A percentile compares a stretch with the other conserved stretches of the same genome.
Evolutionary conservation across 345 rosid genomes (phyloP).

Genomic region (Populus davidiana): DNA sequence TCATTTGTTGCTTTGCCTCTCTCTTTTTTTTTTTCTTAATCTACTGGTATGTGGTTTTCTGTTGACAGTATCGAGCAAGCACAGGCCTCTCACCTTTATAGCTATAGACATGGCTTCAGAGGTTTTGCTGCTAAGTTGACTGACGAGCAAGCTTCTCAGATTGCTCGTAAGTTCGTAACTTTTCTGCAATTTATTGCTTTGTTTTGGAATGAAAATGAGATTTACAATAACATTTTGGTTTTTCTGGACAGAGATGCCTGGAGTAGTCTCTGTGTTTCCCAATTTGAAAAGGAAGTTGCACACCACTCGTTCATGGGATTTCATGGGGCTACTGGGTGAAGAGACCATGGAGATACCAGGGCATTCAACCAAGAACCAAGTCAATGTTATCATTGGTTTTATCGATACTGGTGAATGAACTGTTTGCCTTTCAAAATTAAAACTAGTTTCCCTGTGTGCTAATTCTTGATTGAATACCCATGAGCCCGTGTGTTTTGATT

Average conservation of each 20-base stretch:
- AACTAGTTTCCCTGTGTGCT: neutral
- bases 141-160: constrained; percentile 40
- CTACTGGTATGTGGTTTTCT: neutral
- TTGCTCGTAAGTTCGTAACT: constrained; percentile 25
- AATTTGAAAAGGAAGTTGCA: constrained; percentile 47
- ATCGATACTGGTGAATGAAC: constrained; percentile 45
- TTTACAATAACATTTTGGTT: neutral
- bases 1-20: neutral
- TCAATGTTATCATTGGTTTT: constrained; percentile 45
- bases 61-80: constrained; percentile 41
- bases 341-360: constrained; percentile 53
- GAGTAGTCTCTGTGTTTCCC: constrained; percentile 53
- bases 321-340: constrained; percentile 48
- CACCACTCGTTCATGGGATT: constrained; percentile 63
- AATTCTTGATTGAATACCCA: neutral
- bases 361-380: constrained; percentile 49
- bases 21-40: neutral
- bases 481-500: neutral
- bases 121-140: constrained; percentile 53
- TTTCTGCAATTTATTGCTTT: neutral
- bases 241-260: constrained; percentile 40
- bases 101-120: constrained; percentile 43
- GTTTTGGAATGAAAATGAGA: neutral
- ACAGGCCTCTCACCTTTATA: constrained; percentile 41
- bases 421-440: neutral